phyloP scores from a whole-genome alignment of 2,329 filamentous ascomycete species.

The Pezicula rhizophila region DNA sequence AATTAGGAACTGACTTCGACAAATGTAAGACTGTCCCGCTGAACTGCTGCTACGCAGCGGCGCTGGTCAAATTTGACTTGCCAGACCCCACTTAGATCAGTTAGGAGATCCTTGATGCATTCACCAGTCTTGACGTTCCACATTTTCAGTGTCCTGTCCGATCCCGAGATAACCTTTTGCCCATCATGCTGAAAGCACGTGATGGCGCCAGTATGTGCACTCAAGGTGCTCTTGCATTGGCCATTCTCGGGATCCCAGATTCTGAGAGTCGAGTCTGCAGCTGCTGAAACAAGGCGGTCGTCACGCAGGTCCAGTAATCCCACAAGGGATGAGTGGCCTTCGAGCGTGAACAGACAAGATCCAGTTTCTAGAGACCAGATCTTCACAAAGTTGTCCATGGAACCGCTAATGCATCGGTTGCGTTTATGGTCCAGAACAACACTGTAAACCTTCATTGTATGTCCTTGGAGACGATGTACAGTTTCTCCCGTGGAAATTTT shows the following conservation, averaged over 20 bases:
- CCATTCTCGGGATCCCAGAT: slow-evolving; percentile 97
- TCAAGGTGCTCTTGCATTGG: slow-evolving; percentile 82
- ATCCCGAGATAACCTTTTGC: slow-evolving; percentile 93
- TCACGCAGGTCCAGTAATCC: slow-evolving; percentile 85
- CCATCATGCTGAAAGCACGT: slow-evolving; percentile 98
- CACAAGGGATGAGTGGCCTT: slow-evolving; percentile 88
- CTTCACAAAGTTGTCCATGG: slow-evolving; percentile 97
- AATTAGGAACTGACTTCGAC: slow-evolving; percentile 67
- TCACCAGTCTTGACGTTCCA: slow-evolving; percentile 93
- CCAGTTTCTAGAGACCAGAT: slow-evolving; percentile 94
- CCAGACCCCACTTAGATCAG: slow-evolving; percentile 94
- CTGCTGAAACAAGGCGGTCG: slow-evolving; percentile 87
- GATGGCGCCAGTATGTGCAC: slow-evolving; percentile 92
- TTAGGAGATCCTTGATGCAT: slow-evolving; percentile 86
- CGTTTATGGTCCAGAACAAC: slow-evolving; percentile 89
- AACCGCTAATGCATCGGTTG: slow-evolving; percentile 93
- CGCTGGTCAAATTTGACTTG: slow-evolving; percentile 97
- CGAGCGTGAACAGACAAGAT: slow-evolving; percentile 77
- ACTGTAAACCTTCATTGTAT: slow-evolving; percentile 91
- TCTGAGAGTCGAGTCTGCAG: slow-evolving; percentile 87
- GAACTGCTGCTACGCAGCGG: slow-evolving; percentile 91
- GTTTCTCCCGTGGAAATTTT: slow-evolving; percentile 92
- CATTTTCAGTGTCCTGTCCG: slow-evolving; percentile 95
- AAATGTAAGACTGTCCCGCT: slow-evolving; percentile 86
- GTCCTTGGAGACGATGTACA: slow-evolving; percentile 76